Evolutionary conservation across 1,284 basidiomycete species (phyloP), one percentile per base, ranked within the genome.

Genomic region (Ganoderma sinense): DNA sequence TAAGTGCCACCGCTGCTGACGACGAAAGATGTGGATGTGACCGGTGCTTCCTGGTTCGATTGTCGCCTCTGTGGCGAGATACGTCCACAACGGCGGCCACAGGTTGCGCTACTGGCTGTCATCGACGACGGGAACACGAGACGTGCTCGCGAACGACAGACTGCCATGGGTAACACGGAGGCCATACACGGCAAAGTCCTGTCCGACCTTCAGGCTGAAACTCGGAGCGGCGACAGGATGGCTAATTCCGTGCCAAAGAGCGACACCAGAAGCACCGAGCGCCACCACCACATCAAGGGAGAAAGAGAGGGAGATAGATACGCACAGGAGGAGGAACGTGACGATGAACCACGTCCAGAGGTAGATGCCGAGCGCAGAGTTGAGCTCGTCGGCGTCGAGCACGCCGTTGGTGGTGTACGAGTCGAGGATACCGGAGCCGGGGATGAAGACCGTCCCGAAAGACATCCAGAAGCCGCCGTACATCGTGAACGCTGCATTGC

Each of bases 381-480:
- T 62, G 36, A 93, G 80, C 78, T 92, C 86, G 13, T 23, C 48
- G 1, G 48, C 13, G 23, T 41, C 18, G 41, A 41, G 41, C 41
- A 41, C 0, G 75, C 75, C 1, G 75, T 67, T 51, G 0, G 83
- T 82, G 0, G 67, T 71, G 75, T 89, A 94, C 0, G 91, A 87
- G 0, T 80, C 78, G 14, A 80, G 56, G 67, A 97, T 86, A 8
- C 89, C 90, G 4, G 85, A 87, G 45, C 84, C 84, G 26, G 93
- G 94, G 70, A 92, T 86, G 76, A 90, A 81, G 71, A 93, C 87
- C 0, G 87, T 84, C 10, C 87, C 91, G 67, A 89, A 95, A 4
- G 92, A 94, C 81, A 95, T 82, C 94, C 94, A 95, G 85, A 96
- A 96, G 1, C 89, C 90, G 68, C 94, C 95, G 75, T 94, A 97